phyloP scores from a whole-genome alignment of 352 stramenopile species.

The Phytophthora colocasiae region DNA sequence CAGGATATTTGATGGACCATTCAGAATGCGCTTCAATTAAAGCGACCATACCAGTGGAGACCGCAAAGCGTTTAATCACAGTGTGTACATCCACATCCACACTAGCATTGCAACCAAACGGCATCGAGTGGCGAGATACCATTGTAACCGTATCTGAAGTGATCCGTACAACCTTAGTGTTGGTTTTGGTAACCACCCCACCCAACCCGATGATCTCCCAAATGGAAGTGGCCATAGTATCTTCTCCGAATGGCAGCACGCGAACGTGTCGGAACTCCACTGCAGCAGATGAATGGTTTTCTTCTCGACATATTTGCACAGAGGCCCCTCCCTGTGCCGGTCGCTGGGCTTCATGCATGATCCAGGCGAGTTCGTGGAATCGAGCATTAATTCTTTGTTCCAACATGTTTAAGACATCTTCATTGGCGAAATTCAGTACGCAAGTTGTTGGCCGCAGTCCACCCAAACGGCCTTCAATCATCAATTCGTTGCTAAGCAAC shows the following conservation, averaged over 20 bases:
- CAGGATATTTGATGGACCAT: conserved; percentile 18
- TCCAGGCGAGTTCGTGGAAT: conserved; percentile 20
- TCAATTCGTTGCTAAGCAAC: background rate
- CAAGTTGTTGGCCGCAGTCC: background rate
- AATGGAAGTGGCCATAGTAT: conserved; percentile 11
- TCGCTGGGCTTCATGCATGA: conserved; percentile 10
- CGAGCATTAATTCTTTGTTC: conserved; percentile 19
- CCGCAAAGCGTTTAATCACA: conserved; percentile 21
- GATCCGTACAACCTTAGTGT: conserved; percentile 4
- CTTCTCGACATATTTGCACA: conserved; percentile 25
- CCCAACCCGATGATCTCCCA: conserved; percentile 25
- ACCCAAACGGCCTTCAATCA: conserved; percentile 14
- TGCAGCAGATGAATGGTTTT: background rate
- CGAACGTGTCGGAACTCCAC: conserved; percentile 23
- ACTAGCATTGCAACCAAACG: conserved; percentile 2
- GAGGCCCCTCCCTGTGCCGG: background rate
- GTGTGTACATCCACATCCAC: conserved; percentile 17
- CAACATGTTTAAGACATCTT: conserved; percentile 11
- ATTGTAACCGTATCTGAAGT: conserved; percentile 9
- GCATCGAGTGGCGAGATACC: conserved; percentile 14
- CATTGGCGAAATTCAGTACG: conserved; percentile 8
- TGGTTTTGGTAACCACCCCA: conserved; percentile 3
- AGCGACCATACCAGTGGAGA: conserved; percentile 10
- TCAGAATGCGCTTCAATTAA: conserved; percentile 25
- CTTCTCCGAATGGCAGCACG: conserved; percentile 18